phyloP scores from a whole-genome alignment of 1,139 yeast species.

The Ogataea hybrid region DNA sequence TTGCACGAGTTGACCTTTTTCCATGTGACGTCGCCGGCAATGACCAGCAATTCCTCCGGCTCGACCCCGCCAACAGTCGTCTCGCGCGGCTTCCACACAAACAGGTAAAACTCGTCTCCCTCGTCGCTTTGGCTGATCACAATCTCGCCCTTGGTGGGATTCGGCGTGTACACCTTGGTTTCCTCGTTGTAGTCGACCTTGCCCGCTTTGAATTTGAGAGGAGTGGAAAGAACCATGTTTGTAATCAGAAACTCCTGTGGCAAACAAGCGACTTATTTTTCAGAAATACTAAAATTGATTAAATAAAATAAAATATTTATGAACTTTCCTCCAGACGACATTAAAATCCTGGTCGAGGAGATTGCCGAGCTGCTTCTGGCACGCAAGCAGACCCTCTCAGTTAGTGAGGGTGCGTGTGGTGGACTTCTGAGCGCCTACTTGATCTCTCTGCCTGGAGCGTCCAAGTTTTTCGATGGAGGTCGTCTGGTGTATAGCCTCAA shows the following conservation, averaged over 20 bases:
- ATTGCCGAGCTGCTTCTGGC: constrained; percentile 56
- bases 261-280: constrained; percentile 2
- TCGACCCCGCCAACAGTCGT: constrained; percentile 40
- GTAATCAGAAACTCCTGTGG: constrained; percentile 1
- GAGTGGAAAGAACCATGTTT: constrained; percentile 21
- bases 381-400: constrained; percentile 64
- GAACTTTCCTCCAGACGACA: constrained; percentile 62
- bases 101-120: constrained; percentile 50
- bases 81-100: constrained; percentile 61
- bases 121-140: constrained; percentile 65
- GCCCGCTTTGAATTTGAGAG: constrained; percentile 78
- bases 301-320: constrained; percentile 23
- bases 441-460: constrained; percentile 83
- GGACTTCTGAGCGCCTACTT: constrained; percentile 79
- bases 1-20: constrained; percentile 69
- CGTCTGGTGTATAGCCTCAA: constrained; percentile 74
- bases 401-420: constrained; percentile 89
- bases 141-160: constrained; percentile 73
- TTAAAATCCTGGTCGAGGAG: constrained; percentile 46
- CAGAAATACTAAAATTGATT: too few relatives aligned
- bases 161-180: constrained; percentile 70
- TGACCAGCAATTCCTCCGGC: constrained; percentile 69
- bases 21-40: constrained; percentile 94
- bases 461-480: constrained; percentile 80
- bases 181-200: constrained; percentile 71